phyloP scores from a whole-genome alignment of 2,329 filamentous ascomycete species.

The Emmonsiellopsis sp. region DNA sequence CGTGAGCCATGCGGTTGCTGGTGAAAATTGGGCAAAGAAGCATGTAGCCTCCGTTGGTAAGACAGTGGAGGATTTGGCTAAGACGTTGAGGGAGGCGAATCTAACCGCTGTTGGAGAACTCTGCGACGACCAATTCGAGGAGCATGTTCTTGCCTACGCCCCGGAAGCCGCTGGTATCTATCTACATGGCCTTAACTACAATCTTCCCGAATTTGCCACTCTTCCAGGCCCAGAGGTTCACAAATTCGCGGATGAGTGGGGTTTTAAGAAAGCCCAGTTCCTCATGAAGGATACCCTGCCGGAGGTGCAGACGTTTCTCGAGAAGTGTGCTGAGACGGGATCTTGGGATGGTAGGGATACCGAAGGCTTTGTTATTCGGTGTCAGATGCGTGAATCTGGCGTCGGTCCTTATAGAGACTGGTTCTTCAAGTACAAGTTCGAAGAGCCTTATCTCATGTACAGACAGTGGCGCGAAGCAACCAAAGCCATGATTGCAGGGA shows the following conservation, averaged over 20 bases:
- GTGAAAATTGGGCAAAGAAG: slow-evolving; percentile 70
- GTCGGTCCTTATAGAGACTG: slow-evolving; percentile 65
- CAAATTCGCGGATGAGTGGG: slow-evolving; percentile 83
- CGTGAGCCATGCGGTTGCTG: slow-evolving; percentile 73
- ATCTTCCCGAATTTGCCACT: slow-evolving; percentile 83
- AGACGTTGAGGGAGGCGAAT: slow-evolving; percentile 68
- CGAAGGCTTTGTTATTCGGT: slow-evolving; percentile 93
- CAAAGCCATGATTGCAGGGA: slow-evolving; percentile 72
- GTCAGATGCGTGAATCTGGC: slow-evolving; percentile 52
- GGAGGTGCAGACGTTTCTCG: slow-evolving; percentile 70
- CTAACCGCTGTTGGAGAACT: slow-evolving; percentile 92
- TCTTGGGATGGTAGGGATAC: slow-evolving; percentile 86
- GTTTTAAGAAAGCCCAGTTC: slow-evolving; percentile 81
- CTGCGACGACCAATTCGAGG: slow-evolving; percentile 92
- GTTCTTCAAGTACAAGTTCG: slow-evolving; percentile 99
- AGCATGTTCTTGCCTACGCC: slow-evolving; percentile 87
- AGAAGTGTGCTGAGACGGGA: slow-evolving; percentile 77
- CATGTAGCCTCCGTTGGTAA: slow-evolving; percentile 72
- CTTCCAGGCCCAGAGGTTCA: slow-evolving; percentile 78
- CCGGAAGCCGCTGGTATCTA: slow-evolving; percentile 81
- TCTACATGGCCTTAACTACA: slow-evolving; percentile 91
- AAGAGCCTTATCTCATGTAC: slow-evolving; percentile 98
- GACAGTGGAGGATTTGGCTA: slow-evolving; percentile 68
- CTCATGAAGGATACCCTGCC: slow-evolving; percentile 66
- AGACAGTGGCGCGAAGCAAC: slow-evolving; percentile 97